Evolutionary conservation across 2,329 filamentous ascomycete species (phyloP), one percentile per base, ranked within the genome.

Genomic region (Neocucurbitaria cava): DNA sequence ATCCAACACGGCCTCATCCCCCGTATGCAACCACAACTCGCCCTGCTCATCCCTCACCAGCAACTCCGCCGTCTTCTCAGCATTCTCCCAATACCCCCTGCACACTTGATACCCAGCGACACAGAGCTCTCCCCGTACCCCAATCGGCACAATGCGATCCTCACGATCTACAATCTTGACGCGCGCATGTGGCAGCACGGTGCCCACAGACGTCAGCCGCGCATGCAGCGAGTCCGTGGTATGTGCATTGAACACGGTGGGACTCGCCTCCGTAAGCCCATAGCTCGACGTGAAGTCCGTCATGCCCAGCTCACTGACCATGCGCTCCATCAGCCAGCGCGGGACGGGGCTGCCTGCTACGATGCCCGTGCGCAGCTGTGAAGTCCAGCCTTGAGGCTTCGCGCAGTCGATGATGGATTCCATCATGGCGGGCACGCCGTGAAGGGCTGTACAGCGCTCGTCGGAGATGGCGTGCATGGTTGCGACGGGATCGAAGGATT

Each of bases 361-460:
- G 65, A 92, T 92, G 7, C 90, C 90, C 0, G 90, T 93, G 30
- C 90, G 82, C 17, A 93, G 80, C 18, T 66, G 40, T 5, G 64
- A 69, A 1, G 55, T 63, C 64, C 83, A 84, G 15, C 75, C 70
- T 3, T 64, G 60, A 0, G 81, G 81, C 50, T 81, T 78, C n/a
- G 78, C 78, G 1, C 82, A 66, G 35, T 75, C 75, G 52, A 85
- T 78, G 9, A 85, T 79, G 0, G 87, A 87, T 69, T 92, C 89
- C 73, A 92, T 92, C 91, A 94, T 94, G 52, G 91, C 90, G 0
- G 91, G 91, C 0, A 94, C 91, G 30, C 91, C 91, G 69, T 93
- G 90, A 0, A 94, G 80, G 0, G 88, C 90, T 0, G 91, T 94
- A 72, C 78, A 80, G 30, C 66, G 69, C 50, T 81, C 78, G 8